A percentile compares a stretch with the other conserved stretches of the same genome.
These are phyloP conservation scores for Aaosphaeria pasadenensis DNA, from an alignment of 2,329 filamentous ascomycete genomes.

Conservation along the genomic window DNA sequence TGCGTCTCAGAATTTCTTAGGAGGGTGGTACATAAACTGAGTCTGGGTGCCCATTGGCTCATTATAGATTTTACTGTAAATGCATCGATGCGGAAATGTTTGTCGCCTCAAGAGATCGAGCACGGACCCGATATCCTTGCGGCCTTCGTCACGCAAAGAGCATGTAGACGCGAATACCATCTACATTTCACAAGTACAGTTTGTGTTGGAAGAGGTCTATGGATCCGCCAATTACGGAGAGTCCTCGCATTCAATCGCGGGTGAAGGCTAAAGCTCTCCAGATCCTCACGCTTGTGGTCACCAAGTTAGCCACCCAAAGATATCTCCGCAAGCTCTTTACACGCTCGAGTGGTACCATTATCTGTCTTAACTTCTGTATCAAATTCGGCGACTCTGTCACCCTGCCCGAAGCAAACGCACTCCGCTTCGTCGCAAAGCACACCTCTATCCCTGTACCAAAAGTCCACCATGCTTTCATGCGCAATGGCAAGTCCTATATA, in stretches of 20 bases:
- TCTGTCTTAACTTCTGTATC: background rate
- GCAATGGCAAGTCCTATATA: conserved; percentile 42
- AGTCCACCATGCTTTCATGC: conserved; percentile 44
- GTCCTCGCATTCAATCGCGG: background rate
- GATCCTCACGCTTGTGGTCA: background rate
- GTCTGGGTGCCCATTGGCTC: too few species aligned
- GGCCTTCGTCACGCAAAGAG: background rate
- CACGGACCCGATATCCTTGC: too few species aligned
- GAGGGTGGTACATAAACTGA: too few species aligned
- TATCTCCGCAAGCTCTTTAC: background rate
- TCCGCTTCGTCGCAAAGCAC: conserved; percentile 40
- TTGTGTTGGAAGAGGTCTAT: background rate
- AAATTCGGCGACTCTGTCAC: conserved; percentile 1
- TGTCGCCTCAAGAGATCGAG: too few species aligned
- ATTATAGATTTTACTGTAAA: too few species aligned
- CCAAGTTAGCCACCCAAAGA: background rate
- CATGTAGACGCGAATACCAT: background rate
- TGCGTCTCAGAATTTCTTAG: too few species aligned
- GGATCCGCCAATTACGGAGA: background rate
- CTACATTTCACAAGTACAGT: background rate
- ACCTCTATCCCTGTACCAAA: conserved; percentile 47
- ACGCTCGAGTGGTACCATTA: background rate
- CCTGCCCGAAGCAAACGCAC: conserved; percentile 36
- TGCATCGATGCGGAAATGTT: too few species aligned
- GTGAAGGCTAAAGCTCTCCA: background rate